Evolutionary conservation across 176 grass and related monocot species (phyloP).

Genomic region (Poa pratensis): DNA sequence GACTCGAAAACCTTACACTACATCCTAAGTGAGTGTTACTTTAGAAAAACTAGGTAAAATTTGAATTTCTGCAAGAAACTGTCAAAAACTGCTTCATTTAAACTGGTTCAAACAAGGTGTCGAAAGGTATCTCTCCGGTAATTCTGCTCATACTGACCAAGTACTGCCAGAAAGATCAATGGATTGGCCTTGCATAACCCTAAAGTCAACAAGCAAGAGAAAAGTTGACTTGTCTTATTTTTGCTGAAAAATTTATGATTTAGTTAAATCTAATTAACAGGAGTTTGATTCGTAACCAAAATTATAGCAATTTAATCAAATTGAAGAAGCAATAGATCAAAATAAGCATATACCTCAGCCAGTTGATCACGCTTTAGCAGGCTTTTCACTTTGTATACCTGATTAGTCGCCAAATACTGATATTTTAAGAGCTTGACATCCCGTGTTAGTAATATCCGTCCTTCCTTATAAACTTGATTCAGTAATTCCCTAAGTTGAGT

Average conservation of each 20-base stretch:
- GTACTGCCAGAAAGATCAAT: slow-evolving; percentile 11
- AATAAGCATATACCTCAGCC: slow-evolving; percentile 68
- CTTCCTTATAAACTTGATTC: slow-evolving; percentile 88
- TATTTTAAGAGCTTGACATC: slow-evolving; percentile 87
- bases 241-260: neutral
- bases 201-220: neutral
- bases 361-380: slow-evolving; percentile 94
- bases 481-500: slow-evolving; percentile 70
- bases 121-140: neutral
- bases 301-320: slow-evolving; percentile 14
- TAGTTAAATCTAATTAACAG: neutral
- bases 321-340: slow-evolving; percentile 24
- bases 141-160: neutral
- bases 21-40: neutral
- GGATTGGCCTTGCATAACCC: neutral
- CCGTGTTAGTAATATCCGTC: slow-evolving; percentile 82
- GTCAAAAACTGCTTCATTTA: neutral
- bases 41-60: slow-evolving; percentile 1
- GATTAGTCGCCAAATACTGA: slow-evolving; percentile 82
- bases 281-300: neutral
- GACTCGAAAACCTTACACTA: neutral
- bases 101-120: neutral
- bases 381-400: slow-evolving; percentile 94
- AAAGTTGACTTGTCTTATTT: neutral
- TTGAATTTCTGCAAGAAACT: neutral